Evolutionary conservation across 805 yeast genomes (phyloP).

Genomic region (Yarrowia hollandica): DNA sequence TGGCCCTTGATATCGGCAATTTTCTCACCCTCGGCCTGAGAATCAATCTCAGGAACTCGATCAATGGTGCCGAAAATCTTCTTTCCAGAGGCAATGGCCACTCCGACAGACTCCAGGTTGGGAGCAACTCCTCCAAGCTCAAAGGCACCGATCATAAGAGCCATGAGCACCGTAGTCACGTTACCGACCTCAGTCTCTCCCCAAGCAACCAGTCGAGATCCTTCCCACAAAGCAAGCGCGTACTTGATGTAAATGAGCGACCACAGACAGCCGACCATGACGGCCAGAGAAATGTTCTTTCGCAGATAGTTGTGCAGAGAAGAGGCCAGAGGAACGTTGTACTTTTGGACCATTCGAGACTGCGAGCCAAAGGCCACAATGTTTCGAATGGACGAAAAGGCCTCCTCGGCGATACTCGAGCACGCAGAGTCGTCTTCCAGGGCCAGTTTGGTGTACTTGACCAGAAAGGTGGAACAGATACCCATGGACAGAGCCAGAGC

Average conservation of each 20-base stretch:
- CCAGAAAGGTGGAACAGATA: slow-evolving; percentile 39
- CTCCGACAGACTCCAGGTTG: slow-evolving; percentile 42
- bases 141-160: slow-evolving; percentile 48
- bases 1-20: slow-evolving; percentile 52
- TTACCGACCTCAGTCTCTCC: slow-evolving; percentile 42
- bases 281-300: slow-evolving; percentile 39
- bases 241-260: slow-evolving; percentile 43
- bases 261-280: slow-evolving; percentile 45
- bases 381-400: slow-evolving; percentile 45
- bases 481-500: slow-evolving; percentile 40
- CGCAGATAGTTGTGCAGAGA: slow-evolving; percentile 37
- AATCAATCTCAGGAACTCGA: slow-evolving; percentile 46
- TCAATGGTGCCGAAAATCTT: slow-evolving; percentile 48
- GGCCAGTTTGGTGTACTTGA: slow-evolving; percentile 36
- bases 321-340: slow-evolving; percentile 38
- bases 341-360: slow-evolving; percentile 40
- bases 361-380: slow-evolving; percentile 48
- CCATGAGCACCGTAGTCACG: slow-evolving; percentile 43
- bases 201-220: slow-evolving; percentile 43
- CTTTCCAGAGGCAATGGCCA: slow-evolving; percentile 46
- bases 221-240: slow-evolving; percentile 48
- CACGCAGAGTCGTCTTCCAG: slow-evolving; percentile 40
- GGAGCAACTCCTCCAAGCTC: slow-evolving; percentile 47
- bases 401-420: slow-evolving; percentile 46
- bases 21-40: slow-evolving; percentile 37